Conservation (phyloP, 768 basidiomycete genomes). For the Leccinum variicolor region DNA sequence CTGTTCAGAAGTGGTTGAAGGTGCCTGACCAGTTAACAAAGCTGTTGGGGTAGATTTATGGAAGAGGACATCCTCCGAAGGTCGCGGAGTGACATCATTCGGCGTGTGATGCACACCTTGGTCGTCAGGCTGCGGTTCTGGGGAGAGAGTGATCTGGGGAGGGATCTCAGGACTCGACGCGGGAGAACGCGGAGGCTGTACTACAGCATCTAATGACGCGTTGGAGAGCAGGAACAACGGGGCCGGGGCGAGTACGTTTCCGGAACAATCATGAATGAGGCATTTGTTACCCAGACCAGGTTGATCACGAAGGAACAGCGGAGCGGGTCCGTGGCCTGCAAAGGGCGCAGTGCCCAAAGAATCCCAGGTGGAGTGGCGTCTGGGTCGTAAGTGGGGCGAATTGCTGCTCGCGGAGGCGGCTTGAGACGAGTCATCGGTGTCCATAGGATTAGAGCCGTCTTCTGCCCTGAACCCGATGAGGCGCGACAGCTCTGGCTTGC, state of each 20-base stretch:
- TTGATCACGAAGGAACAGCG: slow-evolving; percentile 14
- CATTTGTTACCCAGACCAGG: neutral
- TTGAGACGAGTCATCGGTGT: slow-evolving; percentile 31
- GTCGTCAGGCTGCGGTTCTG: neutral
- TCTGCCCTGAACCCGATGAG: slow-evolving; percentile 24
- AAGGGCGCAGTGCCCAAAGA: slow-evolving; percentile 6
- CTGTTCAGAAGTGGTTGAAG: slow-evolving; percentile 2
- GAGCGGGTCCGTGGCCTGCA: slow-evolving; percentile 7
- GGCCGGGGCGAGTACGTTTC: slow-evolving; percentile 14
- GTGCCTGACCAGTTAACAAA: neutral
- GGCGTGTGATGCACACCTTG: slow-evolving; percentile 8
- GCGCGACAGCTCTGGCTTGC: slow-evolving; percentile 22
- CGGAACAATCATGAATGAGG: neutral
- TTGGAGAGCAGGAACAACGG: slow-evolving; percentile 13
- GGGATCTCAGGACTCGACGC: slow-evolving; percentile 1
- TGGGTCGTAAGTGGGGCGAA: slow-evolving; percentile 16
- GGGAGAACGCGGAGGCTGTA: slow-evolving; percentile 6
- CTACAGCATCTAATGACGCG: slow-evolving; percentile 4
- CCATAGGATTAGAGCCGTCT: slow-evolving; percentile 23
- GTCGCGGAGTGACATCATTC: slow-evolving; percentile 18
- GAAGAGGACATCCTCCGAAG: slow-evolving; percentile 2
- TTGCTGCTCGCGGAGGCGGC: slow-evolving; percentile 24
- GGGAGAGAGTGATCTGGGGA: slow-evolving; percentile 3
- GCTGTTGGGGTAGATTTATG: slow-evolving; percentile 11
- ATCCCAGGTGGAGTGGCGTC: slow-evolving; percentile 26